Percentiles rank a stretch among this genome's conserved stretches.
Evolutionary conservation across 2,329 filamentous ascomycete species (phyloP).

Genomic region (Paraphoma chrysanthemicola): DNA sequence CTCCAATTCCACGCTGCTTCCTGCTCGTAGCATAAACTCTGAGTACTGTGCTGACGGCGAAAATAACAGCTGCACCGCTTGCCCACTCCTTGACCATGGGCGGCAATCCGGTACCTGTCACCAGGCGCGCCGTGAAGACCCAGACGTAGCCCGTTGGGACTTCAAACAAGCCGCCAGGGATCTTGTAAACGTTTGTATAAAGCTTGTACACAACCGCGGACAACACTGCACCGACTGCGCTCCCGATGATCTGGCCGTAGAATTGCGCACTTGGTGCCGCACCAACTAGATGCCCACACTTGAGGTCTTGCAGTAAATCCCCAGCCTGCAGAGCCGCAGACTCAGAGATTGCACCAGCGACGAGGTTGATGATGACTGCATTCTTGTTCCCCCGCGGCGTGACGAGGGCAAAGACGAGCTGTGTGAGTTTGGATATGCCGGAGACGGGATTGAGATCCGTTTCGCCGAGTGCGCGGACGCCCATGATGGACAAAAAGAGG

Average conservation of each 20-base stretch:
- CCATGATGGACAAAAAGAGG: conserved; percentile 70
- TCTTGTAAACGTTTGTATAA: conserved; percentile 87
- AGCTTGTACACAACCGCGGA: conserved; percentile 87
- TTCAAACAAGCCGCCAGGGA: conserved; percentile 89
- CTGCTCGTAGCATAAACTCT: conserved; percentile 58
- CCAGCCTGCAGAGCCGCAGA: conserved; percentile 90
- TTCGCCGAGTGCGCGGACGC: conserved; percentile 71
- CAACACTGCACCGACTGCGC: conserved; percentile 82
- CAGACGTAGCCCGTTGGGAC: conserved; percentile 95
- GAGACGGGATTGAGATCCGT: conserved; percentile 97
- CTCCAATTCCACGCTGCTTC: conserved; percentile 42
- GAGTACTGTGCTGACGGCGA: conserved; percentile 72
- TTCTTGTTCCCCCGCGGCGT: conserved; percentile 73
- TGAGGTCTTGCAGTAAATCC: conserved; percentile 95
- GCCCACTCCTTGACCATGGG: conserved; percentile 84
- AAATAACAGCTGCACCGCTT: conserved; percentile 74
- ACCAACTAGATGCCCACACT: conserved; percentile 91
- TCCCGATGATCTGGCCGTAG: conserved; percentile 93
- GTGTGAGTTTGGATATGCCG: conserved; percentile 94
- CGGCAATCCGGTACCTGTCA: conserved; percentile 89
- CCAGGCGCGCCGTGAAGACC: conserved; percentile 93
- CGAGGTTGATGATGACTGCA: conserved; percentile 91
- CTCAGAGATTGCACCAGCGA: conserved; percentile 88
- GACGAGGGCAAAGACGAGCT: conserved; percentile 91
- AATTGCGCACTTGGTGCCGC: conserved; percentile 95